Conservation (phyloP, 257 asterid genomes). For the Jacaranda copaia region DNA sequence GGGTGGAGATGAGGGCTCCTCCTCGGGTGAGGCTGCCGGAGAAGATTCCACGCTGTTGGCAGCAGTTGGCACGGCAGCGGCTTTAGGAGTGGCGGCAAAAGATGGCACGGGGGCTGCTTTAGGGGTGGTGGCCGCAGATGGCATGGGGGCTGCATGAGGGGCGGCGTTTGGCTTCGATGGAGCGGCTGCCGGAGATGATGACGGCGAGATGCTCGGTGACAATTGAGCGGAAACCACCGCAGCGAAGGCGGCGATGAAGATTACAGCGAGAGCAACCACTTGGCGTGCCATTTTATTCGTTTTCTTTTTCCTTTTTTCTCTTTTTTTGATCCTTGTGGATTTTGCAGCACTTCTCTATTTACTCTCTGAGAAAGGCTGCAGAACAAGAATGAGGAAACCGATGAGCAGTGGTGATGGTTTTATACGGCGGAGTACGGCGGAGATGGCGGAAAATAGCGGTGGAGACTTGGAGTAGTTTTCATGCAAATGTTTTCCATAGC, state of each 20-base stretch:
- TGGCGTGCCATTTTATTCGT: constrained; percentile 64
- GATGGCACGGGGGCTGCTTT: background rate
- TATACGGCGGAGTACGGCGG: constrained; percentile 38
- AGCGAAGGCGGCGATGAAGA: constrained; percentile 56
- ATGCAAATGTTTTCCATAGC: background rate
- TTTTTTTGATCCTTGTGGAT: constrained; percentile 13
- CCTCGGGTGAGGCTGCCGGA: constrained; percentile 44
- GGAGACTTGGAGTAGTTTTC: constrained; percentile 18
- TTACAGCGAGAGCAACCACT: constrained; percentile 48
- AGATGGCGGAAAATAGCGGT: constrained; percentile 33
- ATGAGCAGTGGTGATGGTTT: constrained; percentile 33
- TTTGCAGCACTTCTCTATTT: constrained; percentile 52
- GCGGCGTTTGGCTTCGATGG: constrained; percentile 11
- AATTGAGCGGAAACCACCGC: constrained; percentile 61
- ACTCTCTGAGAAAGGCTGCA: constrained; percentile 51
- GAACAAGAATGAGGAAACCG: constrained; percentile 37
- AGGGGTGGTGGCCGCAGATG: constrained; percentile 2
- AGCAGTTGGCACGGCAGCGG: constrained; percentile 21
- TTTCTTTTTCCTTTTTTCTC: background rate
- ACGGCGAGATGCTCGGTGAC: constrained; percentile 48
- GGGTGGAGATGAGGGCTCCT: constrained; percentile 54
- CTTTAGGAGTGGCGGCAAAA: background rate
- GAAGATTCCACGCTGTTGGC: background rate
- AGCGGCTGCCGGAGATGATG: constrained; percentile 43
- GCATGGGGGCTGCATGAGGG: constrained; percentile 5